Evolutionary conservation across 2,329 filamentous ascomycete genomes (phyloP), one percentile per base, ranked within the genome.

Genomic region (Lecanoromycetidae sp.): DNA sequence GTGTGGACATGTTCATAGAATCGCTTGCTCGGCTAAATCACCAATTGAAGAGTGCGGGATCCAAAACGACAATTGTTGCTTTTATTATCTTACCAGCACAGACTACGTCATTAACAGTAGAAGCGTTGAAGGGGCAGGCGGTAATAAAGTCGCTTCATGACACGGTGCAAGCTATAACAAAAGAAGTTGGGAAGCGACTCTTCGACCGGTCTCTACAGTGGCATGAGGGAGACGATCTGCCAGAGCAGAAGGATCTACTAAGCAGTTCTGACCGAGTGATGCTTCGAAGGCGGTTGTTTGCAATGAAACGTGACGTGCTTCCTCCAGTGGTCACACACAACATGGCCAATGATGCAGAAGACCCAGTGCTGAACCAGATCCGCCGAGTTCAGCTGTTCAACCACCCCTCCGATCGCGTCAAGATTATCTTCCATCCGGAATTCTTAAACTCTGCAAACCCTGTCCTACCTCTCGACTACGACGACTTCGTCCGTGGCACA

Each of bases 41-140:
- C 70, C 79, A 84, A 32, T 78, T 98, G 61, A 96, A 96, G 75
- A 68, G 68, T 43, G 68, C 80, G 6, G 86, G 86, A 40, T 94
- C 87, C 57, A 93, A 91, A 67, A 88, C 82, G 62, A 96, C 91
- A 0, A 83, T 98, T 6, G 90, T 98, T 15, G 90, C 91, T 17
- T 98, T 98, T 63, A 84, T 98, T 66, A 96, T 98, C 64, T 94
- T 98, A 87, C 91, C 91, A 2, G 91, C 91, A 1, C 87, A 96
- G 67, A 96, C 90, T 2, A 85, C 87, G 6, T 95, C 90, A 0
- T 74, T 98, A 46, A 94, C 91, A 0, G 91, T 96, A 2, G 91
- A 96, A 64, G 87, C 91, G 0, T 76, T 98, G 52, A 94, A 94
- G 66, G 91, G 91, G 37, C 91, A 98, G 66, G 91, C 91, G 0